A percentile compares a stretch with the other conserved stretches of the same genome.
These are phyloP conservation scores for Cenchrus fungigraminus DNA, from an alignment of 176 grass and related monocot genomes.

Conservation along the genomic window DNA sequence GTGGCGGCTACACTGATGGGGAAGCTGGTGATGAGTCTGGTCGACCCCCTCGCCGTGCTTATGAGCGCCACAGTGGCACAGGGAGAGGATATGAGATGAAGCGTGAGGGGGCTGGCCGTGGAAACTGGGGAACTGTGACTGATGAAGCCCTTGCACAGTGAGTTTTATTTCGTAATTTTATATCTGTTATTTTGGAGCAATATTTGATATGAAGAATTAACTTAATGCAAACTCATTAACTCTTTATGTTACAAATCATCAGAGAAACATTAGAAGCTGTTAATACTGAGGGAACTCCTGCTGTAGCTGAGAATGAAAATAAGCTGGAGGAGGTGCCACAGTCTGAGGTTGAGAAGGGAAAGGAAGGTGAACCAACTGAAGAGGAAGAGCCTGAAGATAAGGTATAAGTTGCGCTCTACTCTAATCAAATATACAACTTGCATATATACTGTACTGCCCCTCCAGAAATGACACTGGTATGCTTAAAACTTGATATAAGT, in stretches of 20 bases:
- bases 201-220: background rate
- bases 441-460: background rate
- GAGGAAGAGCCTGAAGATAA: constrained; percentile 65
- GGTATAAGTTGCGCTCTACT: constrained; percentile 35
- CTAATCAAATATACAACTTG: background rate
- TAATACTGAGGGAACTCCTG: background rate
- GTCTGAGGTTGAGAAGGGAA: constrained; percentile 44
- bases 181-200: background rate
- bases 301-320: constrained; percentile 45
- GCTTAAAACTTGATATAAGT: background rate
- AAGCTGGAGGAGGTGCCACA: constrained; percentile 41
- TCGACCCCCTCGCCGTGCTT: constrained; percentile 37
- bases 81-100: constrained; percentile 75
- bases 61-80: constrained; percentile 74
- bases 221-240: background rate
- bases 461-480: background rate
- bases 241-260: background rate
- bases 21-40: constrained; percentile 60
- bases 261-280: constrained; percentile 25
- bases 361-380: constrained; percentile 46
- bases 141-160: constrained; percentile 64
- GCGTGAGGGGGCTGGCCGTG: constrained; percentile 72
- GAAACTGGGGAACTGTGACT: constrained; percentile 69
- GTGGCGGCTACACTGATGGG: constrained; percentile 44
- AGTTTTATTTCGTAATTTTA: constrained; percentile 24